phyloP scores from a whole-genome alignment of 352 stramenopile genomes.

The Poterioochromonas sp. region DNA sequence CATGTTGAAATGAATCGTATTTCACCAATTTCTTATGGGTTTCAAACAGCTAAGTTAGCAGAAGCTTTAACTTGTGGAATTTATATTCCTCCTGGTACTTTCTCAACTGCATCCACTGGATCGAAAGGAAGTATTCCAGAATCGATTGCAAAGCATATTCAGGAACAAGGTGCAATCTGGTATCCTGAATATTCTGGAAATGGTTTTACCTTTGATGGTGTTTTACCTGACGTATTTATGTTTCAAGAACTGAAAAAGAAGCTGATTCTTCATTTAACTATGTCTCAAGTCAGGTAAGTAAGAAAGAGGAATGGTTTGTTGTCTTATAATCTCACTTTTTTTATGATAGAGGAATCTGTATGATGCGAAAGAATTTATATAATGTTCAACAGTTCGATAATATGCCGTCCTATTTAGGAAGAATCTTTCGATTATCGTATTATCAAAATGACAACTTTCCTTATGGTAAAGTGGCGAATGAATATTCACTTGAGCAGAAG shows the following conservation, averaged over 20 bases:
- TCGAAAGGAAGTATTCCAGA: not conserved
- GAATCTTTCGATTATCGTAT: not conserved
- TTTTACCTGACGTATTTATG: not conserved
- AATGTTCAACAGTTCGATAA: not conserved
- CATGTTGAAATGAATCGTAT: constrained; percentile 4
- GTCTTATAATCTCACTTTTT: not conserved
- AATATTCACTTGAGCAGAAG: not conserved
- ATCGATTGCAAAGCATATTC: not conserved
- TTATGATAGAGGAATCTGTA: constrained; percentile 5
- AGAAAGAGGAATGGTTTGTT: too few relatives aligned
- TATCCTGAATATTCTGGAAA: not conserved
- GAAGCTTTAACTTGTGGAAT: constrained; percentile 3
- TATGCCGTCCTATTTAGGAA: not conserved
- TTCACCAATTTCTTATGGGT: constrained; percentile 11
- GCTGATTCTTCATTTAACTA: not conserved
- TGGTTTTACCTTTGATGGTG: not conserved
- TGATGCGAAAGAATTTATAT: constrained; percentile 6
- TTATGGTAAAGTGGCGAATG: not conserved
- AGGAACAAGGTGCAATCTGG: not conserved
- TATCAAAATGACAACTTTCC: not conserved
- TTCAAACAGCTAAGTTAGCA: constrained; percentile 10
- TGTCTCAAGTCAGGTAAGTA: constrained; percentile 23
- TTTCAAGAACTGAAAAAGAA: not conserved
- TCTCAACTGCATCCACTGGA: not conserved
- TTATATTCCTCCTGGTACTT: not conserved